Evolutionary conservation across 768 basidiomycete species (phyloP).

Genomic region (Rossbeevera mucosa): DNA sequence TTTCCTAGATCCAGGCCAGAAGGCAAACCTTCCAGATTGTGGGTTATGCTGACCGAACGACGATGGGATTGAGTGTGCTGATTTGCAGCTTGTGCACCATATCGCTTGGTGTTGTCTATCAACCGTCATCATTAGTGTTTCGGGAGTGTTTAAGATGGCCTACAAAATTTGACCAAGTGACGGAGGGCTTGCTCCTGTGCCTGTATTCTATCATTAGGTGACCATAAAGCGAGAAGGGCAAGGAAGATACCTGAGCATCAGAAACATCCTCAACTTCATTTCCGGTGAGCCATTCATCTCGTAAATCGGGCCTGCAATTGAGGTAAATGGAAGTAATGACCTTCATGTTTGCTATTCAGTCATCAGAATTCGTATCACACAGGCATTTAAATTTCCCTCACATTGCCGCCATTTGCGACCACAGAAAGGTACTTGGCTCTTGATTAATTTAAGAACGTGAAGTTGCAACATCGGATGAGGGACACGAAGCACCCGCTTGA

Average conservation of each 20-base stretch:
- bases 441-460: constrained; percentile 94
- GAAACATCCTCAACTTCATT: constrained; percentile 86
- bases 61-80: constrained; percentile 60
- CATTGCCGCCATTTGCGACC: constrained; percentile 98
- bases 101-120: constrained; percentile 86
- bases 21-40: constrained; percentile 72
- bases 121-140: constrained; percentile 8
- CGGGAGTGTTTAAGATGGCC: constrained; percentile 26
- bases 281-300: constrained; percentile 96
- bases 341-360: constrained; percentile 89
- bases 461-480: constrained; percentile 92
- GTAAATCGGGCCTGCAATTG: constrained; percentile 92
- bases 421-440: constrained; percentile 97
- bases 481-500: constrained; percentile 92
- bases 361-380: constrained; percentile 9
- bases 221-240: not conserved
- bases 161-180: constrained; percentile 92
- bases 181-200: constrained; percentile 94
- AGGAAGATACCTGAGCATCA: constrained; percentile 73
- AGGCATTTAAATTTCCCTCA: constrained; percentile 35
- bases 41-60: constrained; percentile 78
- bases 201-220: constrained; percentile 38
- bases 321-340: constrained; percentile 98
- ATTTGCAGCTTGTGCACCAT: constrained; percentile 56
- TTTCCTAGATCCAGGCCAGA: constrained; percentile 71